Evolutionary conservation across 345 rosid genomes (phyloP).

Genomic region (Acer yangbiense): DNA sequence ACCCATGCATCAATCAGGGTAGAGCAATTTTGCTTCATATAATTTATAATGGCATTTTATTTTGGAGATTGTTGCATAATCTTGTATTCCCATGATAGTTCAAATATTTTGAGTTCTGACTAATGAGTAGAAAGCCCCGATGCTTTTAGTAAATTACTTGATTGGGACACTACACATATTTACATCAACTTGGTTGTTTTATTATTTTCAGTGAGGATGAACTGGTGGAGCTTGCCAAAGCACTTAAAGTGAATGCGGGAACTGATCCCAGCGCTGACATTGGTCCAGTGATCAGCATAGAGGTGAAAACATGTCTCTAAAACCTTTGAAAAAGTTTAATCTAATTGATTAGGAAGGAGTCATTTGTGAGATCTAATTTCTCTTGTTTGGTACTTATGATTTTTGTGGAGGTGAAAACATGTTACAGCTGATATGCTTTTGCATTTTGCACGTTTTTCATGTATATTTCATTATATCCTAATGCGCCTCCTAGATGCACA

Average conservation of each 20-base stretch:
- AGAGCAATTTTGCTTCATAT: slow-evolving; percentile 5
- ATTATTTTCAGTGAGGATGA: slow-evolving; percentile 34
- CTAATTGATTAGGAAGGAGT: background rate
- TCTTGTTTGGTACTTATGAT: background rate
- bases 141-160: slow-evolving; percentile 11
- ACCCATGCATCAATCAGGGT: background rate
- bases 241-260: slow-evolving; percentile 40
- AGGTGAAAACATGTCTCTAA: slow-evolving; percentile 26
- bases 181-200: slow-evolving; percentile 3
- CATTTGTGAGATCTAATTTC: slow-evolving; percentile 9
- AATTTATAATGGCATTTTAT: background rate
- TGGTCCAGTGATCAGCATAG: slow-evolving; percentile 44
- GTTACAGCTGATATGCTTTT: slow-evolving; percentile 12
- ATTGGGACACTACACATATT: background rate
- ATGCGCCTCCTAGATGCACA: slow-evolving; percentile 19
- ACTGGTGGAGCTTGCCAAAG: slow-evolving; percentile 40
- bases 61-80: background rate
- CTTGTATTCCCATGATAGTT: background rate
- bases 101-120: background rate
- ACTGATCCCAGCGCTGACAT: slow-evolving; percentile 39
- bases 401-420: slow-evolving; percentile 20
- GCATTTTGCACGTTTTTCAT: background rate
- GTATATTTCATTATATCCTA: background rate
- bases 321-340: slow-evolving; percentile 11
- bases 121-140: background rate